Evolutionary conservation across 2,329 filamentous ascomycete species (phyloP).

Genomic region (Trichophyton mentagrophytes): DNA sequence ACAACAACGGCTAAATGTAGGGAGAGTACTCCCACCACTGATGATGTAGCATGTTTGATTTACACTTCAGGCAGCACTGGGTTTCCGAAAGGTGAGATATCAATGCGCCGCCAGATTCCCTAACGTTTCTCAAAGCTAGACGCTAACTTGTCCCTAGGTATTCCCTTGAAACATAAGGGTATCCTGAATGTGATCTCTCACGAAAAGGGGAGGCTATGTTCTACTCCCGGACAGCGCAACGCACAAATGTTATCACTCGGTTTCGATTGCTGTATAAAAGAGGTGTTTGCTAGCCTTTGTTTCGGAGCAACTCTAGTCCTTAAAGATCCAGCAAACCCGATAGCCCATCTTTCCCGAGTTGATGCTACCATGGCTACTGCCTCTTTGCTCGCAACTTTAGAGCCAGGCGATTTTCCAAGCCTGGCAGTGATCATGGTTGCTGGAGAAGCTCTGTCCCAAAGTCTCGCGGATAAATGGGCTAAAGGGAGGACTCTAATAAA

Average conservation of each 20-base stretch:
- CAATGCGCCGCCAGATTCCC: neutral
- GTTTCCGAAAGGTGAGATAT: neutral
- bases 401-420: constrained; percentile 22
- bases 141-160: neutral
- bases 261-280: constrained; percentile 36
- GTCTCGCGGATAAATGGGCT: neutral
- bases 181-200: constrained; percentile 4
- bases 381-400: constrained; percentile 23
- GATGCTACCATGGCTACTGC: constrained; percentile 30
- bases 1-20: neutral
- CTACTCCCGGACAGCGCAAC: constrained; percentile 23
- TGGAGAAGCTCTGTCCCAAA: neutral
- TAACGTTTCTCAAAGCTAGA: neutral
- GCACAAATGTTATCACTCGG: constrained; percentile 33
- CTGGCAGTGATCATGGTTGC: neutral
- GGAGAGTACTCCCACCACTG: neutral
- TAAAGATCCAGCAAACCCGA: constrained; percentile 14
- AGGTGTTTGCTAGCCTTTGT: constrained; percentile 30
- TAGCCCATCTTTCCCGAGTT: constrained; percentile 20
- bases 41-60: neutral
- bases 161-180: constrained; percentile 1
- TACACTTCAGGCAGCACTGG: neutral
- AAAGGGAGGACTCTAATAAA: neutral
- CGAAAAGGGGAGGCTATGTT: constrained; percentile 14
- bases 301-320: constrained; percentile 32